Percentiles rank a stretch among this genome's conserved stretches.
phyloP scores from a whole-genome alignment of 2,329 filamentous ascomycete species.

The Epichloe amarillans region DNA sequence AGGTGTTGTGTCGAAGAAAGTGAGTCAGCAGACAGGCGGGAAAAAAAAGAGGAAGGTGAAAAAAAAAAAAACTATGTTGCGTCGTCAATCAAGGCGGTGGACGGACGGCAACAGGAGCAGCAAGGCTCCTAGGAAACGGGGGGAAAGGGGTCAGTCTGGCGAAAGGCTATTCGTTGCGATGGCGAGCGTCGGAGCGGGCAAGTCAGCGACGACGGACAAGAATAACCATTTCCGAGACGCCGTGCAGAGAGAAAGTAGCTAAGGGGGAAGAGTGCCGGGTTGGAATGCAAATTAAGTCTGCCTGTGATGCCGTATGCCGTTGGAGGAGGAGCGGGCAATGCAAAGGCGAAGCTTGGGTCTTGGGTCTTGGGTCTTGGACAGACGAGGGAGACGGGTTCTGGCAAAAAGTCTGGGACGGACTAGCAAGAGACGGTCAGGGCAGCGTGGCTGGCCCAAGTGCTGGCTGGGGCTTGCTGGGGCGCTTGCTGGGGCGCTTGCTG shows the following conservation, averaged over 20 bases:
- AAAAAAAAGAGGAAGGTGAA: not conserved
- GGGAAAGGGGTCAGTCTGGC: constrained; percentile 7
- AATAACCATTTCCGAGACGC: constrained; percentile 11
- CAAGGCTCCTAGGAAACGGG: constrained; percentile 3
- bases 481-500: too few species aligned
- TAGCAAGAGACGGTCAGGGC: not conserved
- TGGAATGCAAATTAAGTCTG: constrained; percentile 4
- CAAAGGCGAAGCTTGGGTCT: constrained; percentile 2
- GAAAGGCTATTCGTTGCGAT: not conserved
- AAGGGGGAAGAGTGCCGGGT: not conserved
- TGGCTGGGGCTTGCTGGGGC: too few species aligned
- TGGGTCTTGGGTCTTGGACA: constrained; percentile 1
- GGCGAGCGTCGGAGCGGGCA: not conserved
- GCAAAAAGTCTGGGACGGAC: not conserved
- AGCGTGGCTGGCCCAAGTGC: not conserved
- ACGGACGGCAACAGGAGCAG: constrained; percentile 5
- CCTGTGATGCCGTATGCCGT: constrained; percentile 2
- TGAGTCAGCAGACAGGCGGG: not conserved
- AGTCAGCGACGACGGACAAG: constrained; percentile 10
- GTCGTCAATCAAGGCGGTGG: constrained; percentile 6
- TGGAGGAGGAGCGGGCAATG: constrained; percentile 3
- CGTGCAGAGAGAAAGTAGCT: not conserved
- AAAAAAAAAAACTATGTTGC: constrained; percentile 2
- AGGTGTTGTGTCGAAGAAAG: not conserved
- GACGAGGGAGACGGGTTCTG: not conserved